These are phyloP conservation scores for Immersiporthe knoxdaviesiana DNA, from an alignment of 2,329 filamentous ascomycete species.

Conservation along the genomic window DNA sequence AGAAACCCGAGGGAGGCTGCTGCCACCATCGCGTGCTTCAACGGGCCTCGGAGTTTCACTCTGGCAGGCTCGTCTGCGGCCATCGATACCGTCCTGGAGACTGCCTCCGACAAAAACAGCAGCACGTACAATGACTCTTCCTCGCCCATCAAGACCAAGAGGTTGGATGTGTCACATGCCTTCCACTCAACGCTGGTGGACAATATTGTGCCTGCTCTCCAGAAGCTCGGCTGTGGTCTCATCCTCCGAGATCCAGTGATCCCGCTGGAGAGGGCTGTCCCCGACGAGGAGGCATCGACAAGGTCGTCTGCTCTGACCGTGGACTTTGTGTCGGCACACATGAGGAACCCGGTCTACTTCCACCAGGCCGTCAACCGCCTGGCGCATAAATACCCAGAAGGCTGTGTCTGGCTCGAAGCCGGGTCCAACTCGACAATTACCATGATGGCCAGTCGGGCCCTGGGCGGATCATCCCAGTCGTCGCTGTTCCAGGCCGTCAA, in stretches of 20 bases:
- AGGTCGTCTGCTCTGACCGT: not conserved
- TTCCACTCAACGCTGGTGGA: slow-evolving; percentile 52
- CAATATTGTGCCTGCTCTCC: slow-evolving; percentile 37
- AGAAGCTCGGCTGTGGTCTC: slow-evolving; percentile 38
- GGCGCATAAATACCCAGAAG: slow-evolving; percentile 29
- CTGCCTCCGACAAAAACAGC: slow-evolving; percentile 33
- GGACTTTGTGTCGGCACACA: slow-evolving; percentile 40
- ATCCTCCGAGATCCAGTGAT: slow-evolving; percentile 40
- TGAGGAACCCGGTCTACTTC: slow-evolving; percentile 50
- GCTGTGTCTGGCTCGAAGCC: slow-evolving; percentile 45
- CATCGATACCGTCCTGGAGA: slow-evolving; percentile 37
- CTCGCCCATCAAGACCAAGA: slow-evolving; percentile 39
- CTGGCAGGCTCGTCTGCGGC: slow-evolving; percentile 43
- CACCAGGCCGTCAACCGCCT: slow-evolving; percentile 37
- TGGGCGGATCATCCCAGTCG: not conserved
- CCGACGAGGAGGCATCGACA: not conserved
- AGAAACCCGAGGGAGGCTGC: not conserved
- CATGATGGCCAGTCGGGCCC: slow-evolving; percentile 38
- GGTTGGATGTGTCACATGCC: slow-evolving; percentile 49
- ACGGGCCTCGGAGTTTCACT: slow-evolving; percentile 47
- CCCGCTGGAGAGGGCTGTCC: slow-evolving; percentile 34
- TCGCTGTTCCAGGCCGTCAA: slow-evolving; percentile 34
- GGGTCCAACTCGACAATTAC: slow-evolving; percentile 44
- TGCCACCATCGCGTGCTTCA: slow-evolving; percentile 50
- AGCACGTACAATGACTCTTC: slow-evolving; percentile 34